Base-by-base conservation (phyloP, 2,329 filamentous ascomycete genomes). In the Xylaria sp. region DNA sequence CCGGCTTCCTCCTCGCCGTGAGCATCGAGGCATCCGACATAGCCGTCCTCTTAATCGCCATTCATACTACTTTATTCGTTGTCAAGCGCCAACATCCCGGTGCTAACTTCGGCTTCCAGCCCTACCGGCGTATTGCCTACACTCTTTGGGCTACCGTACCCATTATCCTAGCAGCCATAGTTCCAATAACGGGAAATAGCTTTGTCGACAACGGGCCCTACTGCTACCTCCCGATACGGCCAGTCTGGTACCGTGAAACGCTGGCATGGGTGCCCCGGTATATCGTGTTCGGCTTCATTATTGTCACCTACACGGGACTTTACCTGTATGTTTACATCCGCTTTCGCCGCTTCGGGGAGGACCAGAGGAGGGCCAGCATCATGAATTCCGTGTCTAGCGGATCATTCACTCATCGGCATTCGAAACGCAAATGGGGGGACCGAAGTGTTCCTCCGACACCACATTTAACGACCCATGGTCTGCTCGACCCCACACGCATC, bases 191-290 rank as follows among this genome's bases (percentile, higher is more conserved):
- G 3, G 76, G 76, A n/a, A 69, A 67, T 4, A 73, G 60, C 3
- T 79, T 78, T 55, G 71, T 66, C 41, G 72, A 78, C 57, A 78
- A 75, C 33, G 78, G 77, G 2, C 66, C 77, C 15, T 67, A 90
- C 74, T 95, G 92, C 78, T 91, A 90, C 70, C 82, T 94, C 2
- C 91, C 92, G 0, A 82, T 87, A 18, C 83, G 86, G 3, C 90
- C 91, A 0, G 85, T 85, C 69, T 94, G 92, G 92, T 90, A 91
- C 71, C 85, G 89, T 52, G 81, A 91, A 18, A 89, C 86, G 0
- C 82, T 94, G 2, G 87, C 87, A 66, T 95, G 92, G 92, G 85
- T 92, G 8, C 92, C 92, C 43, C 86, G 92, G 59, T 94, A 94
- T 71, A 72, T 92, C 43, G 89, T 94, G 61, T 88, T 92, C 72